These are phyloP conservation scores for Boletus tylopilopsis DNA, from an alignment of 768 basidiomycete genomes.

Conservation along the genomic window DNA sequence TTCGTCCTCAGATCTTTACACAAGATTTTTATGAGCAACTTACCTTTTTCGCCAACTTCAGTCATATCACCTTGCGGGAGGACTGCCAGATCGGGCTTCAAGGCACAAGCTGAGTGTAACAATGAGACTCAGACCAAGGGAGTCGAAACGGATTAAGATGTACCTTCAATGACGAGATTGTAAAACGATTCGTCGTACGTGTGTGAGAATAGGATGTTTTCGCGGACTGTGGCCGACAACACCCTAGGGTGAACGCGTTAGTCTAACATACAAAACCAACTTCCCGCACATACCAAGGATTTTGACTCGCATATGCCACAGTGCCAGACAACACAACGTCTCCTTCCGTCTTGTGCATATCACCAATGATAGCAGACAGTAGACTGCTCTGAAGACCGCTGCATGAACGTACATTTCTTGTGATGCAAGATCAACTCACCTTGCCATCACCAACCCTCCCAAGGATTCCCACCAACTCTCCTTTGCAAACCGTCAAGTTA, in stretches of 20 bases:
- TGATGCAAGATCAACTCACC: constrained; percentile 33
- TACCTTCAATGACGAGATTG: constrained; percentile 76
- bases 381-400: constrained; percentile 53
- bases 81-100: constrained; percentile 74
- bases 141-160: not conserved
- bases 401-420: not conserved
- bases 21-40: not conserved
- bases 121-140: not conserved
- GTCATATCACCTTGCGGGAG: constrained; percentile 81
- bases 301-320: constrained; percentile 82
- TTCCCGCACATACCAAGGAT: constrained; percentile 59
- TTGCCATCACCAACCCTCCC: constrained; percentile 93
- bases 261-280: not conserved
- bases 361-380: constrained; percentile 78
- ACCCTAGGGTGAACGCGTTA: constrained; percentile 46
- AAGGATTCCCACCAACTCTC: constrained; percentile 79
- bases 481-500: constrained; percentile 70
- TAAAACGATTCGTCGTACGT: constrained; percentile 85
- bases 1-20: not conserved
- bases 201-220: constrained; percentile 92
- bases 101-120: constrained; percentile 64
- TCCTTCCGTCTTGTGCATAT: constrained; percentile 78
- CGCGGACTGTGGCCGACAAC: constrained; percentile 78
- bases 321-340: constrained; percentile 64
- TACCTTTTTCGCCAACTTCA: constrained; percentile 83